Evolutionary conservation across 129 eudicot species (phyloP).

Genomic region (Escallonia herrerae): DNA sequence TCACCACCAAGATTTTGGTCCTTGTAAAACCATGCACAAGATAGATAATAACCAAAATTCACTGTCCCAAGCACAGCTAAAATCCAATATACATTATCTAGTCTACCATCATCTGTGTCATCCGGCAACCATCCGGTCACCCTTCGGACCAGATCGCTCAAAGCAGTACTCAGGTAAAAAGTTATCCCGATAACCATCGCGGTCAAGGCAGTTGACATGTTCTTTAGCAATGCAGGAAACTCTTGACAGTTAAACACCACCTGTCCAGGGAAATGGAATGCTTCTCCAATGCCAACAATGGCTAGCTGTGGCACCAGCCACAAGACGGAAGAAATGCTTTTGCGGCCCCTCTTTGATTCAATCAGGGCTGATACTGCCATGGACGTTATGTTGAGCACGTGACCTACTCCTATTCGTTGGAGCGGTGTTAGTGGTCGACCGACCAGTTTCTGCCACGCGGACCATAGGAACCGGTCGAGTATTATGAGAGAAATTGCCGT

Average conservation of each 20-base stretch:
- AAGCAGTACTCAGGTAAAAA: conserved; percentile 45
- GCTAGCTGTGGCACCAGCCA: conserved; percentile 57
- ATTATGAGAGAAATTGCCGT: conserved; percentile 25
- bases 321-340: conserved; percentile 22
- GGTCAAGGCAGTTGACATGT: conserved; percentile 52
- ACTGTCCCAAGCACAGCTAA: conserved; percentile 19
- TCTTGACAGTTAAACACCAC: conserved; percentile 56
- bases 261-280: conserved; percentile 58
- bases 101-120: conserved; percentile 48
- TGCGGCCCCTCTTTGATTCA: conserved; percentile 17
- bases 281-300: conserved; percentile 51
- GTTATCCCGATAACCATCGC: conserved; percentile 41
- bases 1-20: conserved; percentile 11
- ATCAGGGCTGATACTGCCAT: conserved; percentile 30
- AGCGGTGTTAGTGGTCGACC: conserved; percentile 29
- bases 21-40: conserved; percentile 29
- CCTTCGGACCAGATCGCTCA: conserved; percentile 31
- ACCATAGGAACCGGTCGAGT: conserved; percentile 32
- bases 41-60: conserved; percentile 30
- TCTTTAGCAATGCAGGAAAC: conserved; percentile 48
- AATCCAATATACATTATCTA: conserved; percentile 57
- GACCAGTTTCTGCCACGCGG: conserved; percentile 28
- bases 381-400: conserved; percentile 14
- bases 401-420: conserved; percentile 41
- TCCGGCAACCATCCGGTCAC: conserved; percentile 53